Evolutionary conservation across 1,284 basidiomycete species (phyloP), one percentile per base, ranked within the genome.

Genomic region (Ustilago crameri): DNA sequence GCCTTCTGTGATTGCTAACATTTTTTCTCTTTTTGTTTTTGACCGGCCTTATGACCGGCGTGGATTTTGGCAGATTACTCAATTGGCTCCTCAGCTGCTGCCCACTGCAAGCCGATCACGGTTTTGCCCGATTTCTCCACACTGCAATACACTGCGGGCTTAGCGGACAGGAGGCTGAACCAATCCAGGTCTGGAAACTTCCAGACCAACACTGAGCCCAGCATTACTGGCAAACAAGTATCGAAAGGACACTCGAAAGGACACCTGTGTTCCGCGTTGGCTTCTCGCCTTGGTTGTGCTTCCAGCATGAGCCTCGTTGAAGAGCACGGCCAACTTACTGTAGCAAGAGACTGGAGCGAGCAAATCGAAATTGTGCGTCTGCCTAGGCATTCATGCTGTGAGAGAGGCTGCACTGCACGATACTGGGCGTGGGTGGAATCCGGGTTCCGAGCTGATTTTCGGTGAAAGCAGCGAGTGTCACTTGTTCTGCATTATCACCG

Each of bases 361-460:
- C n/a, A n/a, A n/a, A n/a, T n/a, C n/a, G n/a, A n/a, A n/a, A n/a
- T n/a, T n/a, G n/a, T n/a, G n/a, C n/a, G n/a, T n/a, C n/a, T n/a
- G n/a, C n/a, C n/a, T n/a, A n/a, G n/a, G n/a, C 30, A 12, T 30
- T 30, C 30, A 12, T 5, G 30, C 12, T 30, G 30, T 5, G 5
- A 30, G 30, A 7, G 12, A 30, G 30, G 30, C 30, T 5, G 30
- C 30, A n/a, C n/a, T n/a, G n/a, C n/a, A n/a, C n/a, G n/a, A n/a
- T n/a, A n/a, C n/a, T n/a, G n/a, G n/a, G n/a, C 12, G 12, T 30
- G 38, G n/a, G 17, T 27, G 34, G 12, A 32, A 24, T 44, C 64
- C 53, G 64, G 44, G 53, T 67, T 56, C 64, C 64, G 64, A 67
- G 42, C 40, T 49, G 49, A 49, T 44, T 52, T 53, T 57, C 41